These are phyloP conservation scores for Candolleomyces efflorescens DNA, from an alignment of 768 basidiomycete genomes.

Conservation along the genomic window DNA sequence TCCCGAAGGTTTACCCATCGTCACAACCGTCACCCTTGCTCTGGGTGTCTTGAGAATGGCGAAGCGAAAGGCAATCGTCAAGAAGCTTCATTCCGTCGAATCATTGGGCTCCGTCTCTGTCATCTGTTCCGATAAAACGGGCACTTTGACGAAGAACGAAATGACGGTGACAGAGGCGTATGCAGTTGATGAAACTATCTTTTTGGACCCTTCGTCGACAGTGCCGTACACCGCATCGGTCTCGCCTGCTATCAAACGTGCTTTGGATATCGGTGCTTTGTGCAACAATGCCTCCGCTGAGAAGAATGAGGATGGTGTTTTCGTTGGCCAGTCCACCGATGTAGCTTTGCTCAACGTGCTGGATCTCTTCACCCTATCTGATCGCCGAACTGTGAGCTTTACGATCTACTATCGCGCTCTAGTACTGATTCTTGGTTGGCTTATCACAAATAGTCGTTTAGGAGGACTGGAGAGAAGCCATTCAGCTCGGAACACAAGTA, in stretches of 20 bases:
- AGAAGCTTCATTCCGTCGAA: constrained; percentile 94
- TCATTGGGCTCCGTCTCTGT: constrained; percentile 94
- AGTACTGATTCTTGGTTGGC: too few relatives aligned
- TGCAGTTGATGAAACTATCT: constrained; percentile 75
- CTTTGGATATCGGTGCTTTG: constrained; percentile 77
- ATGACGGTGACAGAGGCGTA: constrained; percentile 92
- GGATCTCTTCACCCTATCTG: constrained; percentile 57
- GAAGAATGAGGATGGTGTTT: constrained; percentile 64
- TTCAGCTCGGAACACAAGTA: constrained; percentile 94
- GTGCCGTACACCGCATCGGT: constrained; percentile 31
- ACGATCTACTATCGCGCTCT: background rate
- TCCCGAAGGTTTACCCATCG: constrained; percentile 94
- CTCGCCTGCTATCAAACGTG: constrained; percentile 67
- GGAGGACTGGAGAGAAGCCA: constrained; percentile 71
- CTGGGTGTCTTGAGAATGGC: constrained; percentile 93
- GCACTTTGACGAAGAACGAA: constrained; percentile 93
- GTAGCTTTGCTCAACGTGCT: constrained; percentile 86
- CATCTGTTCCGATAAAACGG: constrained; percentile 97
- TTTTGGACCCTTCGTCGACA: constrained; percentile 52
- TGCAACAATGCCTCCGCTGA: constrained; percentile 82
- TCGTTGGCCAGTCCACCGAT: constrained; percentile 89
- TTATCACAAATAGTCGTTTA: constrained; percentile 54
- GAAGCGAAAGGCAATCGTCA: constrained; percentile 93
- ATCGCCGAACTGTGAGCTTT: constrained; percentile 62
- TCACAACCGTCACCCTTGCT: constrained; percentile 95